Percentiles rank a stretch among this genome's conserved stretches.
These are phyloP conservation scores for Byssothecium circinans DNA, from an alignment of 2,329 filamentous ascomycete species.

Conservation along the genomic window DNA sequence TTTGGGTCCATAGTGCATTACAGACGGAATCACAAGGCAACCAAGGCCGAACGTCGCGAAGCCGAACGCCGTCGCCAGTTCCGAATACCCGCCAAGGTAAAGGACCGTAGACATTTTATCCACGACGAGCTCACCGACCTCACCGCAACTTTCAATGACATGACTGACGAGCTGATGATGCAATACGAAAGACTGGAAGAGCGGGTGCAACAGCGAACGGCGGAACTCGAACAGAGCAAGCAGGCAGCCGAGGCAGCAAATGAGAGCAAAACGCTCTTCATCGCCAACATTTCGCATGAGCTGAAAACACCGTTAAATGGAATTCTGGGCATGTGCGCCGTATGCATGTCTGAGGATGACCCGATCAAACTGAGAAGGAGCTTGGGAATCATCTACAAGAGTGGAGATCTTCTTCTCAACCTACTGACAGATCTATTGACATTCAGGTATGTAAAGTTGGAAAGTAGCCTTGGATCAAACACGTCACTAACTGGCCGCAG, in stretches of 20 bases:
- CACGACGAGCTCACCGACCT: constrained; percentile 85
- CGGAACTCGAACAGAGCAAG: constrained; percentile 84
- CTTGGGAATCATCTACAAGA: constrained; percentile 85
- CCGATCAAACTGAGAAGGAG: constrained; percentile 76
- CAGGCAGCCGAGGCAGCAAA: constrained; percentile 93
- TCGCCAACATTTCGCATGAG: constrained; percentile 87
- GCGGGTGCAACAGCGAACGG: constrained; percentile 79
- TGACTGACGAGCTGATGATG: constrained; percentile 86
- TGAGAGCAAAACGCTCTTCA: constrained; percentile 95
- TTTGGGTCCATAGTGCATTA: constrained; percentile 42
- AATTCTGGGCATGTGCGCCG: constrained; percentile 89
- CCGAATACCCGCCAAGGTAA: constrained; percentile 82
- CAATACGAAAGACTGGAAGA: constrained; percentile 85
- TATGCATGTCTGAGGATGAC: constrained; percentile 91
- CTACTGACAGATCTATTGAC: constrained; percentile 86
- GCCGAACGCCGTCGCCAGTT: constrained; percentile 60
- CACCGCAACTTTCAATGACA: constrained; percentile 85
- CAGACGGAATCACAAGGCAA: constrained; percentile 36
- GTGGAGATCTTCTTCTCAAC: constrained; percentile 79
- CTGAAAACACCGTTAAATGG: constrained; percentile 94
- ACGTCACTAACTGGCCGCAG: too few species aligned
- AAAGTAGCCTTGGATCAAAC: too few species aligned
- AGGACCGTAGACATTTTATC: constrained; percentile 71
- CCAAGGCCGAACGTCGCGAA: constrained; percentile 41
- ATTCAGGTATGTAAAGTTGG: constrained; percentile 53